Conservation (phyloP, 768 basidiomycete genomes). For the Tylopilus balloui region DNA sequence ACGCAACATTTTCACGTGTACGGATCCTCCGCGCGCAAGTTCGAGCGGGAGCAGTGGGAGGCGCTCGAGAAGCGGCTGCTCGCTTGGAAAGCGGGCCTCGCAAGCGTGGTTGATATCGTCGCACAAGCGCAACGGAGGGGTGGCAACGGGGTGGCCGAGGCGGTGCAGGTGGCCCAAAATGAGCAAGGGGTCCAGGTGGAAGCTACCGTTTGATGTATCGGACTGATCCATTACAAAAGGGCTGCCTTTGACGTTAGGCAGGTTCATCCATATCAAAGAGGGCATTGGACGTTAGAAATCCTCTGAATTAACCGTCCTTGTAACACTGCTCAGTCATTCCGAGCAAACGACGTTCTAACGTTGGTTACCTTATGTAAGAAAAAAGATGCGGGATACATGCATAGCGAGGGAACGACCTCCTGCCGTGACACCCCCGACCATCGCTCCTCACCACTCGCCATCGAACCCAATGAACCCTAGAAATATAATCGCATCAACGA, state of each 20-base stretch:
- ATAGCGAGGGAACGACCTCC: neutral
- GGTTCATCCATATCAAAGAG: no score
- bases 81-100: slow-evolving; percentile 74
- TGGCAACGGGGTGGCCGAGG: slow-evolving; percentile 18
- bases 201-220: slow-evolving; percentile 14
- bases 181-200: slow-evolving; percentile 24
- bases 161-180: slow-evolving; percentile 19
- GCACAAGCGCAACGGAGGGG: slow-evolving; percentile 46
- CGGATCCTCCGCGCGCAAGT: slow-evolving; percentile 69
- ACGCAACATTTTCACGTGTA: slow-evolving; percentile 68
- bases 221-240: no score
- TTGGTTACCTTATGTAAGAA: no score
- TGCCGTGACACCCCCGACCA: no score
- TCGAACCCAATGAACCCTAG: slow-evolving; percentile 82
- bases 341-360: no score
- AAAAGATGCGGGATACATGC: no score
- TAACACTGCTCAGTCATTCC: no score
- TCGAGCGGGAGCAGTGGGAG: slow-evolving; percentile 78
- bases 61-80: slow-evolving; percentile 65
- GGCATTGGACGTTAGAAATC: no score
- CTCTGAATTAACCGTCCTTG: no score
- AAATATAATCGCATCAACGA: neutral
- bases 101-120: slow-evolving; percentile 67
- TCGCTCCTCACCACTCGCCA: slow-evolving; percentile 63
- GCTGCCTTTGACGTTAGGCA: no score